A percentile compares a stretch with the other conserved stretches of the same genome.
Conservation (phyloP, 176 grass and related monocot genomes). For the Leersia perrieri region DNA sequence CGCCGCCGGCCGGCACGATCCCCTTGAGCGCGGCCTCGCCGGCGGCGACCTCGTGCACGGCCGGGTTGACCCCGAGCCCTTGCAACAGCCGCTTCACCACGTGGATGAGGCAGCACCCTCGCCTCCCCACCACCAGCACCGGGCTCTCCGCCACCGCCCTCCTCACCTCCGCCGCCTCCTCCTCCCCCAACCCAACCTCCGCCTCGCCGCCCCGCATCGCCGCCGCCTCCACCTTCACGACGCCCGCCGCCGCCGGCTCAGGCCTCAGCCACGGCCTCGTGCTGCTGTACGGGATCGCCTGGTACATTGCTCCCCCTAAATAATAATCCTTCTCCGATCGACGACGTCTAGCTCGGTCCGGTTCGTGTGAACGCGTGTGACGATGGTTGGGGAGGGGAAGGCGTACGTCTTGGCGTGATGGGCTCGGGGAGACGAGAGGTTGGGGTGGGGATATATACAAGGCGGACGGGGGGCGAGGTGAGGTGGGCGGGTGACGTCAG, state of each 20-base stretch:
- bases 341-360: background rate
- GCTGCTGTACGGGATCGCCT: conserved; percentile 77
- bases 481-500: conserved; percentile 42
- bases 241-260: conserved; percentile 7
- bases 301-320: conserved; percentile 54
- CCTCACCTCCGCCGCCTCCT: conserved; percentile 9
- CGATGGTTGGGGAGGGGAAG: background rate
- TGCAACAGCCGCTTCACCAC: conserved; percentile 80
- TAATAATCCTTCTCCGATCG: background rate
- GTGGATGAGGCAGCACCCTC: conserved; percentile 86
- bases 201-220: background rate
- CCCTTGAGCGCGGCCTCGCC: conserved; percentile 57
- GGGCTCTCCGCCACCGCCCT: conserved; percentile 75
- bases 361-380: conserved; percentile 15
- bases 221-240: conserved; percentile 29
- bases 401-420: background rate
- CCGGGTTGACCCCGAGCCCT: conserved; percentile 84
- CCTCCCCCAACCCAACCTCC: conserved; percentile 14
- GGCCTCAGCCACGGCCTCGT: conserved; percentile 37
- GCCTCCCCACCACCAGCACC: conserved; percentile 68
- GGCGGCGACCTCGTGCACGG: conserved; percentile 71
- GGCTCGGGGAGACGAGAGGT: conserved; percentile 3
- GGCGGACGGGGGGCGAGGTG: background rate
- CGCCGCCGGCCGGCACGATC: conserved; percentile 9
- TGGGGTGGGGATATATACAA: conserved; percentile 27